Percentiles rank a stretch among this genome's conserved stretches.
These are phyloP conservation scores for Tylopilus sp. DNA, from an alignment of 768 basidiomycete genomes.

Conservation along the genomic window DNA sequence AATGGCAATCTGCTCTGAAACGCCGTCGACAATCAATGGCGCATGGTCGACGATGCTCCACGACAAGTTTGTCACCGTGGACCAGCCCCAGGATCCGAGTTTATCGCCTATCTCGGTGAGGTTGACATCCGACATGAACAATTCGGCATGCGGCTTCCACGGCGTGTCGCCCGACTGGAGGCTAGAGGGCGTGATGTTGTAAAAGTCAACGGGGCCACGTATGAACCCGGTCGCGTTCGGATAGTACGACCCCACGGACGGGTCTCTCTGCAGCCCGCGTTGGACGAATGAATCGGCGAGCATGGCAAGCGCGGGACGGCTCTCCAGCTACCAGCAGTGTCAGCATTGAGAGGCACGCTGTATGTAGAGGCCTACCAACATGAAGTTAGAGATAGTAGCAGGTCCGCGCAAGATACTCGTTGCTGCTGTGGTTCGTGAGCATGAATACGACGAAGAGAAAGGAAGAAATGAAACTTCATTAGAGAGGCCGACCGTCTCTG, in stretches of 20 bases:
- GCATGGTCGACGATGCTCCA: no score
- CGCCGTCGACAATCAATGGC: constrained; percentile 36
- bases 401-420: constrained; percentile 59
- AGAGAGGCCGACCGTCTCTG: no score
- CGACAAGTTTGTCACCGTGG: no score
- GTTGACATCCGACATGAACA: constrained; percentile 48
- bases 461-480: constrained; percentile 63
- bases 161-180: no score
- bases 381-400: constrained; percentile 67
- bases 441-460: no score
- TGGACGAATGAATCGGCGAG: no score
- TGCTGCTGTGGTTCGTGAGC: no score
- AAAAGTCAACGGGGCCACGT: constrained; percentile 55
- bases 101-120: constrained; percentile 46
- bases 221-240: constrained; percentile 78
- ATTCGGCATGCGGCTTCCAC: constrained; percentile 46
- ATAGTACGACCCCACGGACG: no score
- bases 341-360: not conserved
- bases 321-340: no score
- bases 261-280: no score
- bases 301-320: constrained; percentile 40
- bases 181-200: no score
- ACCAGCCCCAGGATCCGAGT: constrained; percentile 70
- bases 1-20: constrained; percentile 50
- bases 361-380: constrained; percentile 45